Percentiles rank a stretch among this genome's conserved stretches.
Conservation (phyloP, 176 grass and related monocot genomes). For the Zoysia pacifica region DNA sequence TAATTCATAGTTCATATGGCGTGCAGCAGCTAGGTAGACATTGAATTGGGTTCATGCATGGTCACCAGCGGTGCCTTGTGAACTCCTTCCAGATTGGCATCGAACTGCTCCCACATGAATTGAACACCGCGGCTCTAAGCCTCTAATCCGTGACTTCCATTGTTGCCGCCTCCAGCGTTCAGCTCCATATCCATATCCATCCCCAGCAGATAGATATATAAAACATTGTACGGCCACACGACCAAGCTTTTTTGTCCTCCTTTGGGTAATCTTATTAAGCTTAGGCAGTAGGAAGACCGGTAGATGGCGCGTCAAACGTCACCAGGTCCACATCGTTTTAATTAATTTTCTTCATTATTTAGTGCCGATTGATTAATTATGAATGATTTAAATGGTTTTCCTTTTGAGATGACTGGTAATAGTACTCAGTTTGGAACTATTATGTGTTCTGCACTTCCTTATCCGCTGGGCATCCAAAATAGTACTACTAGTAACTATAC, state of each 20-base stretch:
- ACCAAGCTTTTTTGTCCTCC: background rate
- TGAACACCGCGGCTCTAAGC: too few relatives aligned
- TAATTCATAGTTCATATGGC: too few relatives aligned
- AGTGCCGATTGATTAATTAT: background rate
- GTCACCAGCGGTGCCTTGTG: background rate
- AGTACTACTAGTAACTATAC: background rate
- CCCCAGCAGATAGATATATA: background rate
- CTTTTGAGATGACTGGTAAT: background rate
- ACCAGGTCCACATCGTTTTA: conserved; percentile 15
- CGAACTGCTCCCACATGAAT: background rate
- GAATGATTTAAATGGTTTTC: background rate
- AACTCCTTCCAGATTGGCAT: conserved; percentile 8
- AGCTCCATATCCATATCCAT: background rate
- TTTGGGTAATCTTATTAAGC: background rate
- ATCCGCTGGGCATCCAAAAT: background rate
- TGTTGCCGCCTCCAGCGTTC: background rate
- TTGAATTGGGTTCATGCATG: background rate
- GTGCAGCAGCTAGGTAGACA: background rate
- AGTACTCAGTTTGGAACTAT: background rate
- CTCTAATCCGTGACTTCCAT: background rate
- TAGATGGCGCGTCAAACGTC: conserved; percentile 34
- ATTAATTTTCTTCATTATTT: background rate
- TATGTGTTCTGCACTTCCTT: background rate
- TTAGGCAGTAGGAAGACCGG: background rate
- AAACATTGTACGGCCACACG: too few relatives aligned